A percentile compares a stretch with the other conserved stretches of the same genome.
Conservation (phyloP, 371 early-diverging fungal genomes). For the Zychaea mexicana region DNA sequence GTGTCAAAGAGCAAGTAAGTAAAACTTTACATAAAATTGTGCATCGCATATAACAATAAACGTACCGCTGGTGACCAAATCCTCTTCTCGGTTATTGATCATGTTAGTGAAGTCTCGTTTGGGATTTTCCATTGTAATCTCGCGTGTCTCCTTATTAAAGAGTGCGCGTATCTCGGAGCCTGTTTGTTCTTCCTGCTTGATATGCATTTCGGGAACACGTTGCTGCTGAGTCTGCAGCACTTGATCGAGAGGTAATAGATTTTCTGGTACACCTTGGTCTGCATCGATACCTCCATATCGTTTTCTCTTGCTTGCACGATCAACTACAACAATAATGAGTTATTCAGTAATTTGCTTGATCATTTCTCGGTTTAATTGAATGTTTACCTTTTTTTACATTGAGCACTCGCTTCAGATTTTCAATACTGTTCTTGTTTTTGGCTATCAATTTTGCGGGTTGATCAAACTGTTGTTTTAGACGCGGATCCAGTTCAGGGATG, state of each 20-base stretch:
- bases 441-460: slow-evolving; percentile 42
- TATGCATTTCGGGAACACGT: not conserved
- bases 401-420: slow-evolving; percentile 44
- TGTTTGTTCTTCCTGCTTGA: slow-evolving; percentile 5
- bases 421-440: slow-evolving; percentile 30
- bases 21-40: not conserved
- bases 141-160: slow-evolving; percentile 32
- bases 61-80: slow-evolving; percentile 46
- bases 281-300: slow-evolving; percentile 8
- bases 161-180: slow-evolving; percentile 8
- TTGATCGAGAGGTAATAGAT: slow-evolving; percentile 11
- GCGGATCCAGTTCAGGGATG: slow-evolving; percentile 54
- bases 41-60: not conserved
- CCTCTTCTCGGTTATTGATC: slow-evolving; percentile 42
- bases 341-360: not conserved
- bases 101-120: slow-evolving; percentile 63
- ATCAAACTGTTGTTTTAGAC: slow-evolving; percentile 34
- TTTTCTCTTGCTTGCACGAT: slow-evolving; percentile 8
- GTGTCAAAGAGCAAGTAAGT: not conserved
- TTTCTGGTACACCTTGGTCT: slow-evolving; percentile 10
- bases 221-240: slow-evolving; percentile 15
- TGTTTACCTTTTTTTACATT: slow-evolving; percentile 57
- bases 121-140: slow-evolving; percentile 57
- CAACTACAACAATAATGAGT: slow-evolving; percentile 9
- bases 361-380: too few relatives aligned